Base-by-base conservation (phyloP, 1,284 basidiomycete genomes). In the Filobasidium uniguttulatum region DNA sequence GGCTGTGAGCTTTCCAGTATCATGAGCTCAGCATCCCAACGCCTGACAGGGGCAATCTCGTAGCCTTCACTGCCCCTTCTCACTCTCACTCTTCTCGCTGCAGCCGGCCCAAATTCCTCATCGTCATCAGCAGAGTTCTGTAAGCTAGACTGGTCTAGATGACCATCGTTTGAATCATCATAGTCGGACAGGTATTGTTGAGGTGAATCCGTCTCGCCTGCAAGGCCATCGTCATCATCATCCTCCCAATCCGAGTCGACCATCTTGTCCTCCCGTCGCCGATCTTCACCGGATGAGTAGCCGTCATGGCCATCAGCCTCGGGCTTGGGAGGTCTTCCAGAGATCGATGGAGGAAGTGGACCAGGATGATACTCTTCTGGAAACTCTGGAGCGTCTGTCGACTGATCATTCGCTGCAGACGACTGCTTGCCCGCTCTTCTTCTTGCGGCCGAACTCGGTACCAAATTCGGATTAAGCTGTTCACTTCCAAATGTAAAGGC, bases 401-500 rank as follows among this genome's bases (percentile, higher is more conserved):
- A 17, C 35, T 45, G 4, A 10, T 23, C 23, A 9, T 29, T 20
- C 8, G 15, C 22, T 23, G n/a, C 50, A 34, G 20, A 47, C 26
- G 17, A 25, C 14, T 12, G 25, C 31, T n/a, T 65, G 62, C 20
- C 65, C 58, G 10, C 52, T 54, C 9, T 73, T 59, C 58, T 79
- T 84, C 22, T 77, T 79, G 1, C n/a, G n/a, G n/a, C 26, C 23
- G 40, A 43, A 43, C 37, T 19, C 5, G 85, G 79, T 36, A 71
- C 71, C 3, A 89, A 76, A 31, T 71, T 60, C 1, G 87, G 86
- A 61, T 90, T 90, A 20, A 86, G 61, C 2, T 73, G 69, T 10
- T 75, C 83, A 45, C 81, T 79, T 55, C 82, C 81, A 61, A 85
- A 93, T 6, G 86, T 87, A 79, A 88, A 93, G 4, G 89, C 83